Percentiles rank a stretch among this genome's conserved stretches.
Conservation (phyloP, 2,329 filamentous ascomycete species). For the Arthrobotrys musiformis region DNA sequence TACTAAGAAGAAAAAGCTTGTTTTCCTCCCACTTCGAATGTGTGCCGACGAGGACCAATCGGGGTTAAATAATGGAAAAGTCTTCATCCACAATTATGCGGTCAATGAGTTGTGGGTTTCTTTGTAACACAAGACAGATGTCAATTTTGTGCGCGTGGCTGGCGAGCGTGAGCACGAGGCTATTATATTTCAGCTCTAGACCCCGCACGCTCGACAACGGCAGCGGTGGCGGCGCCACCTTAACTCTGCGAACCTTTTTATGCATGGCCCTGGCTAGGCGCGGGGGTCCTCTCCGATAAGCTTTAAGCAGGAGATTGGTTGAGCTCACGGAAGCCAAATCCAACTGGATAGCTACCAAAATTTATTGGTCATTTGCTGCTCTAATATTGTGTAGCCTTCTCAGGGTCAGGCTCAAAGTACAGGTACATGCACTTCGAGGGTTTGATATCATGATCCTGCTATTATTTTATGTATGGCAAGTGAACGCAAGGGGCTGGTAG, state of each 20-base stretch:
- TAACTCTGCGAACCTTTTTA: neutral
- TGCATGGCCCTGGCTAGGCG: neutral
- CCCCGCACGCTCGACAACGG: neutral
- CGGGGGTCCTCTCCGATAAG: neutral
- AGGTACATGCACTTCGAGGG: neutral
- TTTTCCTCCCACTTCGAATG: no score
- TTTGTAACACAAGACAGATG: neutral
- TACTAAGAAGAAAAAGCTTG: no score
- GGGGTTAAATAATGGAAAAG: no score
- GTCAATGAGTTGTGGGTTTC: no score
- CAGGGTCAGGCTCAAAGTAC: neutral
- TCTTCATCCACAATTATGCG: no score
- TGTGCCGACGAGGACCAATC: no score
- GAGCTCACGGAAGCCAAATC: neutral
- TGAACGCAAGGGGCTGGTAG: no score
- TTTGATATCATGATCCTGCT: neutral
- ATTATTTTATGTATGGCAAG: no score
- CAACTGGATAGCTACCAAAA: neutral
- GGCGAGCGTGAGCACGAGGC: neutral
- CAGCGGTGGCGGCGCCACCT: neutral
- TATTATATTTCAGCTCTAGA: neutral
- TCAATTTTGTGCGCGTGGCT: no score
- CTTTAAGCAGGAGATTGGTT: neutral
- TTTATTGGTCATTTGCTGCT: neutral
- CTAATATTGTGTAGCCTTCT: neutral